These are phyloP conservation scores for Choiromyces venosus DNA, from an alignment of 495 filamentous ascomycete genomes.

Conservation along the genomic window DNA sequence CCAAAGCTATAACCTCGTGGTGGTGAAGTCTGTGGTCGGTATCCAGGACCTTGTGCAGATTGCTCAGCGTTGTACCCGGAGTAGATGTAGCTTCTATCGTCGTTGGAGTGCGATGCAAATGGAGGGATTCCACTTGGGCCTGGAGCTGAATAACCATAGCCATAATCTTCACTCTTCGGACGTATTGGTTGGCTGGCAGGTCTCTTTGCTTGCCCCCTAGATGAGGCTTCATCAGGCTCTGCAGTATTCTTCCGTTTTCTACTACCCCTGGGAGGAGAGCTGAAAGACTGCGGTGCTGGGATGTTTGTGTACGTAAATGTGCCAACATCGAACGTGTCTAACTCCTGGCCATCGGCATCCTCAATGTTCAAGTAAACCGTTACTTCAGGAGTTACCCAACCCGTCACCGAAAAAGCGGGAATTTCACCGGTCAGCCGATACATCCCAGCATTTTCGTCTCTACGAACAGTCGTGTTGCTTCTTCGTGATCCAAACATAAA, in stretches of 20 bases:
- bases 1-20: conserved; percentile 42
- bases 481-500: conserved; percentile 70
- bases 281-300: conserved; percentile 21
- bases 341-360: conserved; percentile 55
- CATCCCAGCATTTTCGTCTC: conserved; percentile 56
- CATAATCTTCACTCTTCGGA: conserved; percentile 45
- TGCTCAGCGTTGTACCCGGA: conserved; percentile 44
- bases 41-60: conserved; percentile 40
- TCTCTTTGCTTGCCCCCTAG: conserved; percentile 43
- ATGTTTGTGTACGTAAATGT: conserved; percentile 66
- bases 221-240: conserved; percentile 36
- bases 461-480: conserved; percentile 58
- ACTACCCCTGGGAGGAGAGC: conserved; percentile 22
- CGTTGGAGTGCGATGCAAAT: conserved; percentile 41
- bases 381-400: conserved; percentile 61
- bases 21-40: conserved; percentile 46
- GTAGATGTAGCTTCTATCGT: conserved; percentile 34
- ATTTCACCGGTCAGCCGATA: conserved; percentile 70
- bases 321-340: conserved; percentile 64
- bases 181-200: conserved; percentile 41
- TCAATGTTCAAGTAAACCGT: conserved; percentile 70
- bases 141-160: conserved; percentile 41
- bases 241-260: conserved; percentile 36
- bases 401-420: conserved; percentile 63
- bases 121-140: conserved; percentile 40